phyloP scores from a whole-genome alignment of 345 rosid species.

The Acer campestre region DNA sequence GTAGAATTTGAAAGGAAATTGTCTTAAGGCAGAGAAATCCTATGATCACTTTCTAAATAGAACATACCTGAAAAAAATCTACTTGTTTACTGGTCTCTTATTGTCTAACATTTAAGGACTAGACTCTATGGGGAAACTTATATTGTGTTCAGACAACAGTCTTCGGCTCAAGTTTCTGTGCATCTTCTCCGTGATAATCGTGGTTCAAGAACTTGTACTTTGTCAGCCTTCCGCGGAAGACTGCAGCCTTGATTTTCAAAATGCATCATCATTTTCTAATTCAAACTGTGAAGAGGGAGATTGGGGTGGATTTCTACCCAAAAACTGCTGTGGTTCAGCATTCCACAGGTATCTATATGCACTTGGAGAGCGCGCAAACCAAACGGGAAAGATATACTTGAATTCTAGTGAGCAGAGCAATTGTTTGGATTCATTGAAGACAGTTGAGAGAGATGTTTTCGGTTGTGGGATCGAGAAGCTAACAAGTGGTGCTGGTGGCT shows the following conservation, averaged over 20 bases:
- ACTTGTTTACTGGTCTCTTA: background rate
- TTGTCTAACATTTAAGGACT: background rate
- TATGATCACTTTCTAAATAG: background rate
- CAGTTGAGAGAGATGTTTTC: constrained; percentile 22
- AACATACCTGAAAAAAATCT: background rate
- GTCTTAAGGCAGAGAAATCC: background rate
- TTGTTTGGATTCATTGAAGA: constrained; percentile 33
- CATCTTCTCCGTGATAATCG: constrained; percentile 22
- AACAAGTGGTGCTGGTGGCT: constrained; percentile 37
- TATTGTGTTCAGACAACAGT: background rate
- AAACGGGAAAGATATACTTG: constrained; percentile 36
- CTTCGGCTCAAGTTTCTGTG: constrained; percentile 6
- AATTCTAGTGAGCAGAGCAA: constrained; percentile 37
- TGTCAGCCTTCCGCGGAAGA: constrained; percentile 19
- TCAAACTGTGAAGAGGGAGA: constrained; percentile 31
- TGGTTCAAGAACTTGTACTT: background rate
- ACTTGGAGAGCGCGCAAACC: constrained; percentile 35
- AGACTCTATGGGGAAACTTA: background rate
- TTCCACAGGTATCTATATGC: constrained; percentile 35
- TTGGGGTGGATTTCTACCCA: constrained; percentile 45
- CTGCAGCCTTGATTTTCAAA: constrained; percentile 31
- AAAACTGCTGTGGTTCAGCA: constrained; percentile 34
- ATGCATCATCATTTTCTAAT: background rate
- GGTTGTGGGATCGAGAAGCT: constrained; percentile 49
- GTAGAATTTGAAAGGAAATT: background rate